Conservation (phyloP, 176 grass and related monocot genomes). For the Raddia guianensis region DNA sequence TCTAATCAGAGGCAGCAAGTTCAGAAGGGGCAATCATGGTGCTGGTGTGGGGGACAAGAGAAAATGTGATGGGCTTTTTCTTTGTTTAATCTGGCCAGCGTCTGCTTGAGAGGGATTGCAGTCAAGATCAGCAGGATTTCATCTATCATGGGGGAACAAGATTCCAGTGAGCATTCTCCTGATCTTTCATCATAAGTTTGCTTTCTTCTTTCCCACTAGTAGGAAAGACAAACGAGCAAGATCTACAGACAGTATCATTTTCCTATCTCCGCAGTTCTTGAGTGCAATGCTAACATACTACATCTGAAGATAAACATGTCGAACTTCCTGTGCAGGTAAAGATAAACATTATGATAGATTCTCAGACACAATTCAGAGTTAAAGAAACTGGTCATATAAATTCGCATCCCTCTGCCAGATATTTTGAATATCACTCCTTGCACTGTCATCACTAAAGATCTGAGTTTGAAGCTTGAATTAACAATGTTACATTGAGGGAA, state of each 20-base stretch:
- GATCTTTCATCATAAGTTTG: conserved; percentile 38
- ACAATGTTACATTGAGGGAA: conserved; percentile 3
- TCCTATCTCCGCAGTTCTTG: neutral
- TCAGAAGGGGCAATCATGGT: conserved; percentile 39
- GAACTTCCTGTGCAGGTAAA: neutral
- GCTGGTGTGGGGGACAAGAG: conserved; percentile 24
- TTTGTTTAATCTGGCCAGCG: conserved; percentile 26
- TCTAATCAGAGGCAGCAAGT: conserved; percentile 37
- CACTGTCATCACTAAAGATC: neutral
- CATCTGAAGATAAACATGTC: conserved; percentile 24
- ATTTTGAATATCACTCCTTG: neutral
- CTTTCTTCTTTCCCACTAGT: conserved; percentile 40
- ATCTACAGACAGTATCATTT: conserved; percentile 28
- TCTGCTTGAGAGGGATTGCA: conserved; percentile 33
- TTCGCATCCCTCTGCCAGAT: neutral
- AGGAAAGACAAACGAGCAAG: conserved; percentile 33
- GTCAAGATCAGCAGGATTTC: conserved; percentile 42
- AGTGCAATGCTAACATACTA: conserved; percentile 11
- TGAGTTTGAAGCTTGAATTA: neutral
- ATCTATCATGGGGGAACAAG: conserved; percentile 43
- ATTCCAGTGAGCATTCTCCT: conserved; percentile 48
- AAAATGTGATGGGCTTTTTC: conserved; percentile 36
- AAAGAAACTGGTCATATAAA: neutral
- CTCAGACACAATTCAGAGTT: neutral
- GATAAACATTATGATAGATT: neutral